Evolutionary conservation across 805 yeast species (phyloP).

Genomic region (Teunomyces panamensis): DNA sequence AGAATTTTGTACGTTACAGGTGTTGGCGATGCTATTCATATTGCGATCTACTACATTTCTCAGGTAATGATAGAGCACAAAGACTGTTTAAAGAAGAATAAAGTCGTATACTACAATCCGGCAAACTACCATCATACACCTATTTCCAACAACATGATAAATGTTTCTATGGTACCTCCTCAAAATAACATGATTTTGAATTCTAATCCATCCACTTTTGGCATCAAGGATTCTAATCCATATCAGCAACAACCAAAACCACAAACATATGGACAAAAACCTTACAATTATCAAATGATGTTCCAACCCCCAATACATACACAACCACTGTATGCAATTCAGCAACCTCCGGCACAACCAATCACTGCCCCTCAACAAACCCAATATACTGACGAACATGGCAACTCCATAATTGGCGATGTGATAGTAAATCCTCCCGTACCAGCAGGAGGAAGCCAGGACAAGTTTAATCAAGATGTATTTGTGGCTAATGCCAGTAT

Average conservation of each 20-base stretch:
- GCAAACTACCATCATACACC: slow-evolving; percentile 31
- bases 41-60: slow-evolving; percentile 73
- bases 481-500: slow-evolving; percentile 75
- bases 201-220: slow-evolving; percentile 16
- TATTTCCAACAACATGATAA: slow-evolving; percentile 15
- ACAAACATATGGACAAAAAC: slow-evolving; percentile 16
- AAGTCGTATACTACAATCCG: slow-evolving; percentile 59
- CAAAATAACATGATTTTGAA: slow-evolving; percentile 16
- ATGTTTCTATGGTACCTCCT: slow-evolving; percentile 20
- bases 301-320: slow-evolving; percentile 38
- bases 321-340: slow-evolving; percentile 15
- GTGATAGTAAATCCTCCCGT: slow-evolving; percentile 41
- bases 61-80: slow-evolving; percentile 64
- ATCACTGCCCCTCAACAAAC: slow-evolving; percentile 17
- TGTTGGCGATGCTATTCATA: slow-evolving; percentile 83
- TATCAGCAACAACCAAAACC: slow-evolving; percentile 8
- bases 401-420: slow-evolving; percentile 42
- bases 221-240: slow-evolving; percentile 5
- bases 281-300: slow-evolving; percentile 40
- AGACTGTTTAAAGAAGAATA: slow-evolving; percentile 49
- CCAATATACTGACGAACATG: slow-evolving; percentile 42
- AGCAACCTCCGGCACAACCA: not conserved
- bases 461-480: slow-evolving; percentile 63
- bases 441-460: slow-evolving; percentile 35
- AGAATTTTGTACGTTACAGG: slow-evolving; percentile 68